Evolutionary conservation across 495 filamentous ascomycete species (phyloP), one percentile per base, ranked within the genome.

Genomic region (Filosporella fistucella): DNA sequence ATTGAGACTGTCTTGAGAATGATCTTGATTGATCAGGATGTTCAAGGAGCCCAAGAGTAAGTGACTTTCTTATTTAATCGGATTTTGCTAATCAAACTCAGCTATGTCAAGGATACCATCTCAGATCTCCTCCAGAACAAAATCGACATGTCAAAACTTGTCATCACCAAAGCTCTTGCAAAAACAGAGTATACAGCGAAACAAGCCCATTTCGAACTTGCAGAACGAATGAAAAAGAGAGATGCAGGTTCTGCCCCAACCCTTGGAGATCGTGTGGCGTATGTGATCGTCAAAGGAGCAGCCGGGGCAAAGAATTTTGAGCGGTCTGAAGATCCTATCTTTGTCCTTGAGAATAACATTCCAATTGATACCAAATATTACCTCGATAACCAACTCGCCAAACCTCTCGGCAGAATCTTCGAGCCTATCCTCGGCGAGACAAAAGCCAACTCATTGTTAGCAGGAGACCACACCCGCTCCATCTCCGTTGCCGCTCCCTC

Each of bases 301-400:
- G 78, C 82, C 4, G 89, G 86, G 18, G 81, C 89, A 39, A 96
- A 86, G 63, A 95, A 95, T 57, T 97, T 93, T 69, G 93, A 99
- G 62, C 84, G 86, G 43, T 91, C 88, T 1, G 93, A 99, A 66
- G 93, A 99, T 61, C 93, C 93, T 1, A 86, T 97, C 56, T 99
- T 81, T 67, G 93, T 99, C 8, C 77, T 99, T 1, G 93, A 99
- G 62, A 86, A 99, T 75, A 97, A 96, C 56, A 77, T 99, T 36
- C 94, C 93, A 12, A 93, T 99, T 61, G 93, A 99, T 67, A 96
- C 94, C 2, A 95, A 87, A 63, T 99, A 99, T 71, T 99, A 99
- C 63, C 84, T 99, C 6, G 94, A 97, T 57, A 97, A 99, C 63
- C 93, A 99, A 65, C 85, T 99, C 5, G 84, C 93, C 6, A 96